Evolutionary conservation across 164 flowering plant species (phyloP).

Genomic region (Magnolia changhungtana): DNA sequence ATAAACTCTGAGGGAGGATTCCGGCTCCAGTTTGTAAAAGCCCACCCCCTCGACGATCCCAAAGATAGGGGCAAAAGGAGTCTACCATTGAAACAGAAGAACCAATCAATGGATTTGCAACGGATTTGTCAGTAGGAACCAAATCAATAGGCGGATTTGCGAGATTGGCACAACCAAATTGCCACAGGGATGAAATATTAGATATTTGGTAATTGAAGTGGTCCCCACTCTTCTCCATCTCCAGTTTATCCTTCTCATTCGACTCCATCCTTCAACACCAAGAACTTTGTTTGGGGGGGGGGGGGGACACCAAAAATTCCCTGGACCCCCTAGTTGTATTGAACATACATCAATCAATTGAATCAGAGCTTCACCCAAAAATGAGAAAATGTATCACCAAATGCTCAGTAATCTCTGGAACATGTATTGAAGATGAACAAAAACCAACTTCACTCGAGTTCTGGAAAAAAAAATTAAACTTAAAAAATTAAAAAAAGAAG

Average conservation of each 20-base stretch:
- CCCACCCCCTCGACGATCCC: conserved; percentile 43
- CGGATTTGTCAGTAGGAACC: conserved; percentile 30
- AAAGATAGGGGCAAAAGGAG: conserved; percentile 41
- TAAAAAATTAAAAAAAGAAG: not conserved
- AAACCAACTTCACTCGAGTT: conserved; percentile 14
- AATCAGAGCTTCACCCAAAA: not conserved
- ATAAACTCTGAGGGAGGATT: conserved; percentile 54
- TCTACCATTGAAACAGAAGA: conserved; percentile 58
- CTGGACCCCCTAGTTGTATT: not conserved
- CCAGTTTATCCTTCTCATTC: conserved; percentile 44
- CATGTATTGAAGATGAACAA: not conserved
- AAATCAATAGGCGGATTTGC: conserved; percentile 32
- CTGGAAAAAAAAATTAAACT: not conserved
- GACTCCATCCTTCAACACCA: conserved; percentile 39
- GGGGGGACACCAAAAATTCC: not conserved
- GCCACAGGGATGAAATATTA: conserved; percentile 55
- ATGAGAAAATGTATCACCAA: not conserved
- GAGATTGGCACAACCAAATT: conserved; percentile 33
- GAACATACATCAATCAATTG: not conserved
- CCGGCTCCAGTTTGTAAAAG: conserved; percentile 47
- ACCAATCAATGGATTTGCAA: conserved; percentile 31
- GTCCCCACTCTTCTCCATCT: conserved; percentile 39
- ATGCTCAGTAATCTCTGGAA: conserved; percentile 4
- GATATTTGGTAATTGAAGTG: conserved; percentile 31
- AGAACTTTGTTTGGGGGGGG: conserved; percentile 1